Evolutionary conservation across 768 basidiomycete species (phyloP).

Genomic region (Inosperma sp.): DNA sequence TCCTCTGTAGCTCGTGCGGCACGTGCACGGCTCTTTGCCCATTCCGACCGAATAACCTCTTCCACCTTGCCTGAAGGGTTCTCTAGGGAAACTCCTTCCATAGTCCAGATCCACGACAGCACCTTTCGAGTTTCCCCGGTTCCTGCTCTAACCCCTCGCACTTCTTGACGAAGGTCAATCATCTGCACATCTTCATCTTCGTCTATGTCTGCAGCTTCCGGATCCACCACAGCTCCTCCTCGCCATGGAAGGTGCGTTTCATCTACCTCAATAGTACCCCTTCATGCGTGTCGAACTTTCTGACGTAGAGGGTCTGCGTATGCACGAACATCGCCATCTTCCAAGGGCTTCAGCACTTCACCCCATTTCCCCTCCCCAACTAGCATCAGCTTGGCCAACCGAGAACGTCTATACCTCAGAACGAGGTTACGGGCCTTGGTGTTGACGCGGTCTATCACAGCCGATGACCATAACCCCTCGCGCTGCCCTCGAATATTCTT

Average conservation of each 20-base stretch:
- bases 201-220: neutral
- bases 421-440: too few species aligned
- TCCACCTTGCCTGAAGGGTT: neutral
- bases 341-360: constrained; percentile 1
- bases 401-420: too few species aligned
- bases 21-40: constrained; percentile 2
- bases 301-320: neutral
- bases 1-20: neutral
- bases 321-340: neutral
- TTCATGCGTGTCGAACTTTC: neutral
- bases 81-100: neutral
- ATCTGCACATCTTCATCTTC: neutral
- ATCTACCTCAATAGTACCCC: constrained; percentile 2
- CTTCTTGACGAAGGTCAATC: neutral
- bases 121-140: constrained; percentile 5
- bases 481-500: too few species aligned
- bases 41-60: neutral
- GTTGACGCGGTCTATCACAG: too few species aligned
- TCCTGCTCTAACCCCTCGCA: neutral
- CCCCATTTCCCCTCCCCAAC: constrained; percentile 12
- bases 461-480: too few species aligned
- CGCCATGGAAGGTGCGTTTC: neutral
- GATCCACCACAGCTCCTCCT: too few species aligned
- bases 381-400: too few species aligned
- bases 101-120: constrained; percentile 11